Evolutionary conservation across 768 basidiomycete species (phyloP), one percentile per base, ranked within the genome.

Genomic region (Calocybe indica): DNA sequence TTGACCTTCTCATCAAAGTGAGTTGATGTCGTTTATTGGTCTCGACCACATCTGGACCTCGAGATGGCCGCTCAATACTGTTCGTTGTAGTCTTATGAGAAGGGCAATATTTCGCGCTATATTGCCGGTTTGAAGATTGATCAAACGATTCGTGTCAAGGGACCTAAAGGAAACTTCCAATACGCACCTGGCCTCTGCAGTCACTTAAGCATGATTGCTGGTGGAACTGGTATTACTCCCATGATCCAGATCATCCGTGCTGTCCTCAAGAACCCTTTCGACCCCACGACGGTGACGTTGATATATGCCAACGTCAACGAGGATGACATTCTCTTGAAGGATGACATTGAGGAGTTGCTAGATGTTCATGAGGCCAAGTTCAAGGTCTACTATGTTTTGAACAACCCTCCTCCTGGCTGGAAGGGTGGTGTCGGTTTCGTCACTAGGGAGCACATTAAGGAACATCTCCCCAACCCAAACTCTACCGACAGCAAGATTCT

Each of bases 181-280:
- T 99, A 98, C 70, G 58, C 70, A 38, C 79, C 88, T 3, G 72
- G 74, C 43, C 72, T 93, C 39, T 78, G 85, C n/a, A 72, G 73
- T 55, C 83, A 88, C 58, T 70, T 99, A 48, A 87, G 91, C 61
- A 94, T 99, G 94, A 96, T 99, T 58, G 93, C 94, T 11, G 96
- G 96, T 41, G 96, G 96, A 34, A 98, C 96, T 2, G 96, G 96
- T 47, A 95, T 99, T 65, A 95, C 96, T 0, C 96, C 96, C 60
- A 97, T 98, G 95, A 84, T 96, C 58, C 95, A 99, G 64, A 90
- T 99, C 74, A 87, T 97, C 68, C 86, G 88, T 52, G 89, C 94
- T n/a, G 81, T 85, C 9, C 79, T 97, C 62, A 85, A 88, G 67
- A 92, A 93, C 66, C 83, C 90, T n/a, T 62, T 69, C 38, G 96